phyloP scores from a whole-genome alignment of 257 asterid genomes.

The Capsicum baccatum region DNA sequence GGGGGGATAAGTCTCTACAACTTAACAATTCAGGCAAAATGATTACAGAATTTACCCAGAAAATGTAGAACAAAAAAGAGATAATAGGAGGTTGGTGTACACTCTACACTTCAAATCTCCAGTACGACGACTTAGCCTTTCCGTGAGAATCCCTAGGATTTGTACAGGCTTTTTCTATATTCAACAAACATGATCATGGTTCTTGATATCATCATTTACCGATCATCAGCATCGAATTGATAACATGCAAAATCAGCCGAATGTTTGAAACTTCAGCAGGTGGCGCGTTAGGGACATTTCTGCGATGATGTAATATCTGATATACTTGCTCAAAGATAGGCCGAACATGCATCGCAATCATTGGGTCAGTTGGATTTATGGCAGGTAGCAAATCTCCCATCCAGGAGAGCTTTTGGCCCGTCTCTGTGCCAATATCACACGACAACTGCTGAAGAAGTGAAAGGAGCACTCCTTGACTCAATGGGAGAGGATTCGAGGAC shows the following conservation, averaged over 20 bases:
- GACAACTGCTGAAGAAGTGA: conserved; percentile 91
- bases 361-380: conserved; percentile 74
- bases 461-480: conserved; percentile 96
- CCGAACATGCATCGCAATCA: conserved; percentile 77
- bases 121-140: conserved; percentile 26
- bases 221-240: conserved; percentile 86
- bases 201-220: conserved; percentile 52
- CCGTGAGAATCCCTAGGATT: conserved; percentile 36
- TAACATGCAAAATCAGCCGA: conserved; percentile 83
- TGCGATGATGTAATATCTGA: conserved; percentile 78
- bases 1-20: background rate
- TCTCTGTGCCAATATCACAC: conserved; percentile 74
- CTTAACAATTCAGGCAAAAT: background rate
- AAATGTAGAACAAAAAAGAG: background rate
- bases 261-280: conserved; percentile 61
- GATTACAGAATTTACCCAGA: conserved; percentile 10
- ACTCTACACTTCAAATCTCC: conserved; percentile 30
- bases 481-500: conserved; percentile 72
- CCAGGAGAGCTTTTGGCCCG: conserved; percentile 73
- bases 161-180: conserved; percentile 39
- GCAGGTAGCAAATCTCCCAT: conserved; percentile 85
- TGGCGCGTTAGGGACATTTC: conserved; percentile 57
- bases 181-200: background rate
- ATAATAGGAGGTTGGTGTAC: conserved; percentile 18
- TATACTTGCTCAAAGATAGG: conserved; percentile 97